Conservation (phyloP, 805 yeast species). For the Jamesozyma lodderae region DNA sequence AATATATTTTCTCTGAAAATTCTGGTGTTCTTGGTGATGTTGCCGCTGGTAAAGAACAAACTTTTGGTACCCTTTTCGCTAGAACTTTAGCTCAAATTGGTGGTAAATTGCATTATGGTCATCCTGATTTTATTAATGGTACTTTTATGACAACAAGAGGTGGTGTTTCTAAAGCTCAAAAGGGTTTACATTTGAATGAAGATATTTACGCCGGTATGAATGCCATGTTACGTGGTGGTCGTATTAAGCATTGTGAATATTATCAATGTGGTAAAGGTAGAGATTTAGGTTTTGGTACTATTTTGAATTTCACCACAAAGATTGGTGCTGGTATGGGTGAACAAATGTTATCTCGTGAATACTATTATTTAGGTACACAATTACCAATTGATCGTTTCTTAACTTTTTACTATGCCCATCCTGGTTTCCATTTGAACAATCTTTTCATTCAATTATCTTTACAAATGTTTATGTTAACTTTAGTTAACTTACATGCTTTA, state of each 20-base stretch:
- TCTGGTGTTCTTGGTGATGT: conserved; percentile 81
- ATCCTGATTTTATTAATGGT: conserved; percentile 74
- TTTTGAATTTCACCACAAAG: conserved; percentile 76
- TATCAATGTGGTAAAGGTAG: conserved; percentile 88
- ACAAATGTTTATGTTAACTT: conserved; percentile 60
- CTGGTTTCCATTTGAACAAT: conserved; percentile 80
- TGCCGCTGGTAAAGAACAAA: conserved; percentile 87
- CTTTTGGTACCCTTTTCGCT: conserved; percentile 78
- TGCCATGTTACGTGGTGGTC: conserved; percentile 74
- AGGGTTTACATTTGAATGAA: conserved; percentile 77
- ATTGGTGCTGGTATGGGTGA: conserved; percentile 94
- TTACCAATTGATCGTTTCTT: conserved; percentile 73
- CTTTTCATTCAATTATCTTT: conserved; percentile 68
- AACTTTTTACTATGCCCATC: conserved; percentile 78
- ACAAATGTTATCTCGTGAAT: conserved; percentile 78
- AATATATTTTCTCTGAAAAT: conserved; percentile 78
- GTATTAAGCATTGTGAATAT: conserved; percentile 80
- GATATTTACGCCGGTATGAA: conserved; percentile 87
- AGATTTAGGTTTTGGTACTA: conserved; percentile 81
- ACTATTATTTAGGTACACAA: conserved; percentile 72
- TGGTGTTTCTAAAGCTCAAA: conserved; percentile 81
- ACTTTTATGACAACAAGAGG: conserved; percentile 78
- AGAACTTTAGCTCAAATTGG: conserved; percentile 79
- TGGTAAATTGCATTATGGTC: conserved; percentile 82
- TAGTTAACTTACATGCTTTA: conserved; percentile 62